Evolutionary conservation across 129 eudicot species (phyloP).

Genomic region (Silybum marianum): DNA sequence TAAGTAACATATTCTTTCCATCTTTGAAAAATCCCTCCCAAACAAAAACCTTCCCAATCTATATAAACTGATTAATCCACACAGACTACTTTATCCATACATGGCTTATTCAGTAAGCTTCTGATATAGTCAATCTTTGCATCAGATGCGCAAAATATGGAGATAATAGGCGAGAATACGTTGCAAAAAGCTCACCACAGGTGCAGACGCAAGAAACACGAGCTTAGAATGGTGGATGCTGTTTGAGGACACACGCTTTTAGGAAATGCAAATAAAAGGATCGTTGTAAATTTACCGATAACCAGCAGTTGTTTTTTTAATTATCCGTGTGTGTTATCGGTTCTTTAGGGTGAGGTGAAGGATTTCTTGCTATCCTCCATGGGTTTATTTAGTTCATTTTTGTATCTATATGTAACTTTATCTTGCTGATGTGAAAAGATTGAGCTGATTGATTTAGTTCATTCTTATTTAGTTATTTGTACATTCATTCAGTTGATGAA

Average conservation of each 20-base stretch:
- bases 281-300: background rate
- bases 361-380: slow-evolving; percentile 7
- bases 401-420: slow-evolving; percentile 12
- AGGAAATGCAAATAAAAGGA: slow-evolving; percentile 10
- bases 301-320: background rate
- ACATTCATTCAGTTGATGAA: no score
- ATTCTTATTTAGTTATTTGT: slow-evolving; percentile 20
- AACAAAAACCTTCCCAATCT: no score
- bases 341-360: background rate
- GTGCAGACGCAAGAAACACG: slow-evolving; percentile 86
- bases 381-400: slow-evolving; percentile 13
- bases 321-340: background rate
- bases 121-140: slow-evolving; percentile 18
- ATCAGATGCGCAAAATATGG: slow-evolving; percentile 51
- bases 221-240: slow-evolving; percentile 70
- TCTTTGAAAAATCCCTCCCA: no score
- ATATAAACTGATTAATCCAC: no score
- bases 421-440: slow-evolving; percentile 9
- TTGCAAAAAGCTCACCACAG: slow-evolving; percentile 90
- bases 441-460: slow-evolving; percentile 10
- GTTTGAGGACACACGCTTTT: slow-evolving; percentile 17
- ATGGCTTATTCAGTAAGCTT: background rate
- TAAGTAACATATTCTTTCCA: no score
- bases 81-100: no score
- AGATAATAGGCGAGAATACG: slow-evolving; percentile 75